Conservation (phyloP, 2,329 filamentous ascomycete genomes). For the Phialophora macrospora region DNA sequence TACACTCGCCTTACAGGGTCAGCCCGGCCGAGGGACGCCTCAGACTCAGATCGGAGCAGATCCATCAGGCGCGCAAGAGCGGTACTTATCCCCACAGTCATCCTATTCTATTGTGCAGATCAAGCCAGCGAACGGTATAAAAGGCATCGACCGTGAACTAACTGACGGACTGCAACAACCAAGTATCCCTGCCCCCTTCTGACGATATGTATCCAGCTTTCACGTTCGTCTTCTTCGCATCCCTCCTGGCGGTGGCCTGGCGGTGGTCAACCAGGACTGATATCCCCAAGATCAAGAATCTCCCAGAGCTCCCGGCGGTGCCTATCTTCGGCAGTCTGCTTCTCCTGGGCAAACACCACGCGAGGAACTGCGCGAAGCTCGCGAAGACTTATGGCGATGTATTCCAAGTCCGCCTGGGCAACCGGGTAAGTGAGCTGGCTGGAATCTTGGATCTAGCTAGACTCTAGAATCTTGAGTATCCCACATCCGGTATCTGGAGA, state of each 20-base stretch:
- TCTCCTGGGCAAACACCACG: slow-evolving; percentile 62
- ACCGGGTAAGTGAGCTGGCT: slow-evolving; percentile 54
- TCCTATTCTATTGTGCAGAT: background rate
- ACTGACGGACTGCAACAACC: background rate
- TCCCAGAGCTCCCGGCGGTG: slow-evolving; percentile 64
- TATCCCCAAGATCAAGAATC: slow-evolving; percentile 62
- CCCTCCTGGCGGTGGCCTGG: background rate
- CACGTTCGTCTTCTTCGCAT: slow-evolving; percentile 8
- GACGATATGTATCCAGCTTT: background rate
- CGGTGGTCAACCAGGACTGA: slow-evolving; percentile 51
- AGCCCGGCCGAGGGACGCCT: background rate
- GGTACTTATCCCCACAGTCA: background rate
- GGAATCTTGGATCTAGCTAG: background rate
- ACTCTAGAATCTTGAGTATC: background rate
- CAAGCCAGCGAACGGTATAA: background rate
- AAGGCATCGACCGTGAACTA: background rate
- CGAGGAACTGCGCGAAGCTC: slow-evolving; percentile 60
- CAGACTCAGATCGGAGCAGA: background rate
- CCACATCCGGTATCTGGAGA: too few species aligned
- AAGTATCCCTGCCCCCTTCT: background rate
- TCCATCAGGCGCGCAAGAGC: background rate
- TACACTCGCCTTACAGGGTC: background rate
- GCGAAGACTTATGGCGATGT: slow-evolving; percentile 65
- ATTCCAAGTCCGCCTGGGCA: slow-evolving; percentile 71
- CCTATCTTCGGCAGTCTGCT: slow-evolving; percentile 67